These are phyloP conservation scores for Waltiozyma sp. DNA, from an alignment of 1,139 yeast genomes.

Conservation along the genomic window DNA sequence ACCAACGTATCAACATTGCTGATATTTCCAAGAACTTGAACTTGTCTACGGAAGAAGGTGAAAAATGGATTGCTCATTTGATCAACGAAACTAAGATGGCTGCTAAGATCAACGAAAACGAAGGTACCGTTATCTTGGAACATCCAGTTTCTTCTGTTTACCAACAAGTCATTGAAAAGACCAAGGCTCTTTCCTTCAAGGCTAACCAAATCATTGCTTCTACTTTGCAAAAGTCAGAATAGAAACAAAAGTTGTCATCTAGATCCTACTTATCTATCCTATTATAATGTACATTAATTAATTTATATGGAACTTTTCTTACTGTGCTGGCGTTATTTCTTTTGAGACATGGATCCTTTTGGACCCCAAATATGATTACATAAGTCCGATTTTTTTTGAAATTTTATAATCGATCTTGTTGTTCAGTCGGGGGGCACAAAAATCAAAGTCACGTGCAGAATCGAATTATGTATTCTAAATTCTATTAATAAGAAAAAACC, in stretches of 20 bases:
- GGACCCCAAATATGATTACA: no score
- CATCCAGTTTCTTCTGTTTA: conserved; percentile 35
- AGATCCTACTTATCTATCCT: not conserved
- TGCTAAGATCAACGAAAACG: conserved; percentile 38
- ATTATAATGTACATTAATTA: conserved; percentile 6
- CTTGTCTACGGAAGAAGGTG: conserved; percentile 34
- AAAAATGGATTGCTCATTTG: conserved; percentile 38
- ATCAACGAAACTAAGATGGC: conserved; percentile 38
- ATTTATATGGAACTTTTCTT: no score
- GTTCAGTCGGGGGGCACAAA: no score
- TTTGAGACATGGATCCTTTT: no score
- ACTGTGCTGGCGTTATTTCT: no score
- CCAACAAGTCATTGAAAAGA: conserved; percentile 49
- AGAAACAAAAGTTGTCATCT: not conserved
- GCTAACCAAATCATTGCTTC: conserved; percentile 38
- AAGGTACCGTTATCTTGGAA: conserved; percentile 36
- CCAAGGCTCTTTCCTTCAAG: conserved; percentile 47
- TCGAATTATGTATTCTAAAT: no score
- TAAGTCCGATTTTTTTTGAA: no score
- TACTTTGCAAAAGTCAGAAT: conserved; percentile 24
- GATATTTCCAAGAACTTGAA: conserved; percentile 33
- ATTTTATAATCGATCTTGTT: no score
- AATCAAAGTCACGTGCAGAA: no score
- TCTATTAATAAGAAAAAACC: no score
- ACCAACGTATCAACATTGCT: conserved; percentile 33